A percentile compares a stretch with the other conserved stretches of the same genome.
These are phyloP conservation scores for Fragaria nilgerrensis DNA, from an alignment of 306 rosid genomes.

Conservation along the genomic window DNA sequence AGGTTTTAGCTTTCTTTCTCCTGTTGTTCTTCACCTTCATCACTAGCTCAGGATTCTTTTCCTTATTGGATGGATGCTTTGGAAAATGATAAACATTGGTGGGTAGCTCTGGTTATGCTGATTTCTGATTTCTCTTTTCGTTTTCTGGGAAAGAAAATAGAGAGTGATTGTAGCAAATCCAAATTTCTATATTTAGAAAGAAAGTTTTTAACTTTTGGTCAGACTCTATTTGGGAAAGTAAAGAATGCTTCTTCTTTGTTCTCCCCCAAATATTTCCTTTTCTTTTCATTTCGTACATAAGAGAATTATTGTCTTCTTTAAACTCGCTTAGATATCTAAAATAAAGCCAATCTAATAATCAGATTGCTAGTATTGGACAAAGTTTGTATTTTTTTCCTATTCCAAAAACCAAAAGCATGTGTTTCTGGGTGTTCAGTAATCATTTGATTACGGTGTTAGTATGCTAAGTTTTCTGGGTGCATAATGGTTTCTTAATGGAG, in stretches of 20 bases:
- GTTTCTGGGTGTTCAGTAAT: not conserved
- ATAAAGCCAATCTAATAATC: not conserved
- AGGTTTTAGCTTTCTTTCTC: slow-evolving; percentile 4
- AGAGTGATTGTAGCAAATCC: not conserved
- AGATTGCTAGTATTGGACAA: not conserved
- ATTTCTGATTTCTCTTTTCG: not conserved
- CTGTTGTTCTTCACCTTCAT: not conserved
- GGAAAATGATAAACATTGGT: not conserved
- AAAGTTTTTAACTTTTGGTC: not conserved
- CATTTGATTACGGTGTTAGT: not conserved
- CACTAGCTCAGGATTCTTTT: not conserved
- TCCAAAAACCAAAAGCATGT: not conserved
- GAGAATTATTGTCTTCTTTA: not conserved
- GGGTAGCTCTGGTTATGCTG: not conserved
- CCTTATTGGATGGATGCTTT: not conserved
- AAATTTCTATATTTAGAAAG: slow-evolving; percentile 9
- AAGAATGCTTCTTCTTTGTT: slow-evolving; percentile 11
- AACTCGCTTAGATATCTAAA: not conserved
- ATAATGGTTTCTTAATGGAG: not conserved
- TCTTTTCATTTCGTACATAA: not conserved
- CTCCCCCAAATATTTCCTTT: not conserved
- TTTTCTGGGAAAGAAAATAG: not conserved
- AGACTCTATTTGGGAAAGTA: slow-evolving; percentile 23
- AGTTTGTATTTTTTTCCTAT: not conserved
- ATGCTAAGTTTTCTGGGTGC: not conserved